Conservation (phyloP, 805 yeast species). For the Nakazawaea holstii region DNA sequence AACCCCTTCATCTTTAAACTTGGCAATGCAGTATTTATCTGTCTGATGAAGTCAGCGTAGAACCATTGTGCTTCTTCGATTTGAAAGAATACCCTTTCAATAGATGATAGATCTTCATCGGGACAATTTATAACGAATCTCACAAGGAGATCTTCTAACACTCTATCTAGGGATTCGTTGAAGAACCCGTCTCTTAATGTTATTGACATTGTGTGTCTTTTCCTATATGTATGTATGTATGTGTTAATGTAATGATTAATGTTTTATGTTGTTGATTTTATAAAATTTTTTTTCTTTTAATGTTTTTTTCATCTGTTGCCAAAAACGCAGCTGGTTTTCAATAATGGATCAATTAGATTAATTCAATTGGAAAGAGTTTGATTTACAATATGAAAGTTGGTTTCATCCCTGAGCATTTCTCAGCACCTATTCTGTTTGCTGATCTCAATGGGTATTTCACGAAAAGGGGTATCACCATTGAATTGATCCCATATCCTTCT, state of each 20-base stretch:
- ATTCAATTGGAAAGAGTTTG: background rate
- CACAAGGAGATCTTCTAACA: slow-evolving; percentile 80
- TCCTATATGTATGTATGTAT: background rate
- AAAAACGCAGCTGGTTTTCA: background rate
- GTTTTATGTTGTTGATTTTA: background rate
- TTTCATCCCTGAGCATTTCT: slow-evolving; percentile 86
- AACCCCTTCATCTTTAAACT: slow-evolving; percentile 71
- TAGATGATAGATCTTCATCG: slow-evolving; percentile 77
- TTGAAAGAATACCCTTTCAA: slow-evolving; percentile 83
- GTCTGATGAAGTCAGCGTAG: slow-evolving; percentile 77
- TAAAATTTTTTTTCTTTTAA: background rate
- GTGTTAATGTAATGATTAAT: background rate
- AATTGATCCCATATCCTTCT: slow-evolving; percentile 67
- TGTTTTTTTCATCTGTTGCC: background rate
- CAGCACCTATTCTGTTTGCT: slow-evolving; percentile 81
- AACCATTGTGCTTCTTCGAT: slow-evolving; percentile 99
- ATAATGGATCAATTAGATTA: background rate
- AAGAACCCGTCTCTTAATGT: slow-evolving; percentile 39
- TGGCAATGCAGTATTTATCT: slow-evolving; percentile 71
- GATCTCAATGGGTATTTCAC: slow-evolving; percentile 49
- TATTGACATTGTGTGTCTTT: slow-evolving; percentile 24
- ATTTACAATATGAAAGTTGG: slow-evolving; percentile 49
- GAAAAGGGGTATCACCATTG: slow-evolving; percentile 45
- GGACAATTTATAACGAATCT: slow-evolving; percentile 91
- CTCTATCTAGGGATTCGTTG: slow-evolving; percentile 63